A percentile compares a stretch with the other conserved stretches of the same genome.
Conservation (phyloP, 345 rosid genomes). For the Nephelium lappaceum region DNA sequence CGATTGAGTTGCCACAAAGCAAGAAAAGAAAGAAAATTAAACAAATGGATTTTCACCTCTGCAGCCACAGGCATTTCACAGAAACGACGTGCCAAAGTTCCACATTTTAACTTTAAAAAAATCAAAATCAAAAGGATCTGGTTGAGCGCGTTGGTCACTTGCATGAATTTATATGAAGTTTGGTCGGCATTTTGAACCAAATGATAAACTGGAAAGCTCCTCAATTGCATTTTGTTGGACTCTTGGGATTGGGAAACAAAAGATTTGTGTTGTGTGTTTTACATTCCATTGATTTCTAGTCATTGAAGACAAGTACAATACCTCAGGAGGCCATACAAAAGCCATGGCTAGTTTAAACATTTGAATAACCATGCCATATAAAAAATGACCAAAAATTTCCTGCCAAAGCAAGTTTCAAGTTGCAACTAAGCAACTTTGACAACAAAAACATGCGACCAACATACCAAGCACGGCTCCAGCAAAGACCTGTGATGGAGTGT, state of each 20-base stretch:
- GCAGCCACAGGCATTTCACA: neutral
- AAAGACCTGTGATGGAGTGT: conserved; percentile 86
- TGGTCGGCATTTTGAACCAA: neutral
- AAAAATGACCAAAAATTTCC: conserved; percentile 25
- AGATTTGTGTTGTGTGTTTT: neutral
- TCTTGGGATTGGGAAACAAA: neutral
- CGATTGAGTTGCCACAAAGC: neutral
- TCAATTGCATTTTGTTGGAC: neutral
- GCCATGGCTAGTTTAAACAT: conserved; percentile 13
- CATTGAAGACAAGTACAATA: conserved; percentile 15
- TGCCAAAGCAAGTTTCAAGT: conserved; percentile 37
- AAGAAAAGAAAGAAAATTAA: neutral
- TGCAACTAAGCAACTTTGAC: conserved; percentile 60
- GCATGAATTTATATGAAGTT: neutral
- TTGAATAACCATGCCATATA: neutral
- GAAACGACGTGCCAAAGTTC: neutral
- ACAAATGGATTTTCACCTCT: neutral
- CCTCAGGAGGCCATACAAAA: conserved; percentile 13
- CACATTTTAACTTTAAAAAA: neutral
- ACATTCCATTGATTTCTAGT: neutral
- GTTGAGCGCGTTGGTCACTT: neutral
- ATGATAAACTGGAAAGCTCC: neutral
- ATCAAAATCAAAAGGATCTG: neutral
- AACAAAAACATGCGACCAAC: conserved; percentile 70
- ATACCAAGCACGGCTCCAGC: conserved; percentile 88